Conservation (phyloP, 345 rosid species). For the Heritiera fomes region DNA sequence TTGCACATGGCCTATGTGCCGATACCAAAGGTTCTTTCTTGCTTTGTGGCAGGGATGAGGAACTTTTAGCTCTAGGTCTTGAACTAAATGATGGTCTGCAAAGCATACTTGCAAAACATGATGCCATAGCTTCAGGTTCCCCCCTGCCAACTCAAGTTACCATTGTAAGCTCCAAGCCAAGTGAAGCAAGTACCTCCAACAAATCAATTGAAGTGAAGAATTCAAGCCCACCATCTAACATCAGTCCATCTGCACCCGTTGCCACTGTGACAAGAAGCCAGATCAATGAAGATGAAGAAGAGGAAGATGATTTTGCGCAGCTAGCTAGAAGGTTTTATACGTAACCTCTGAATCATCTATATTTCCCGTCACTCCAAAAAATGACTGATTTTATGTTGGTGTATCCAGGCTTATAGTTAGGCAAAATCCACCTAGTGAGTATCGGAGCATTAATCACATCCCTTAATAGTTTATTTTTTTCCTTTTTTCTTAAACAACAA, state of each 20-base stretch:
- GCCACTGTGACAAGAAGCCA: conserved; percentile 41
- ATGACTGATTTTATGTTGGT: background rate
- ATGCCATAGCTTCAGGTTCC: conserved; percentile 85
- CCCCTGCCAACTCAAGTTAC: conserved; percentile 46
- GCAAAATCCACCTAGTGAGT: background rate
- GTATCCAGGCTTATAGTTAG: background rate
- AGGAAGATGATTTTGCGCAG: conserved; percentile 97
- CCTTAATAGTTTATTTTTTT: background rate
- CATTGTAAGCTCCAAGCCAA: conserved; percentile 31
- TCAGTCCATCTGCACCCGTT: conserved; percentile 41
- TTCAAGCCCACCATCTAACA: conserved; percentile 38
- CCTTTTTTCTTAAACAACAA: background rate
- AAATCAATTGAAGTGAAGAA: conserved; percentile 37
- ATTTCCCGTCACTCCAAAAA: background rate
- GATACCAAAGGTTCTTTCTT: conserved; percentile 17
- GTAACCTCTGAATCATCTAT: background rate
- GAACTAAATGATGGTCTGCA: conserved; percentile 86
- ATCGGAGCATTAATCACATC: background rate
- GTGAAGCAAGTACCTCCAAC: conserved; percentile 24
- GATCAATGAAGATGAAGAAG: conserved; percentile 83
- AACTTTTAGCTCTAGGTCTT: conserved; percentile 80
- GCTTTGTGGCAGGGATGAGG: conserved; percentile 75
- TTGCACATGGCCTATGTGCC: background rate
- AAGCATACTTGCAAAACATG: conserved; percentile 73
- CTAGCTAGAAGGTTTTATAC: conserved; percentile 83